These are phyloP conservation scores for Penicillium atrosanguineum DNA, from an alignment of 495 filamentous ascomycete genomes.

Conservation along the genomic window DNA sequence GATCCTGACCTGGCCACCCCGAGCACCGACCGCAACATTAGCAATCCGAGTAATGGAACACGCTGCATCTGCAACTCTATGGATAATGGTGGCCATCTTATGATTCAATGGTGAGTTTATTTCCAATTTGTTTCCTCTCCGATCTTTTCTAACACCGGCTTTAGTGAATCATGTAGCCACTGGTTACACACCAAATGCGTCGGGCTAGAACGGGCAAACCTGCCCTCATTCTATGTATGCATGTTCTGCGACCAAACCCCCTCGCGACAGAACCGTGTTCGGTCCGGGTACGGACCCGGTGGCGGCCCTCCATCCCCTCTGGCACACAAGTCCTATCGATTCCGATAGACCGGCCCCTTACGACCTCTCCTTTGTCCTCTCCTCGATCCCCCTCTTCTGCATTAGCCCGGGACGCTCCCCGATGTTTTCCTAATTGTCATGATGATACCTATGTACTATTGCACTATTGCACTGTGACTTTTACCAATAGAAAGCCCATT, in stretches of 20 bases:
- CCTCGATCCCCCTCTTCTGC: slow-evolving; percentile 16
- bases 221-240: slow-evolving; percentile 77
- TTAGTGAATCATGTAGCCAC: slow-evolving; percentile 80
- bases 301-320: slow-evolving; percentile 55
- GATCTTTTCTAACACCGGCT: neutral
- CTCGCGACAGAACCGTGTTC: slow-evolving; percentile 61
- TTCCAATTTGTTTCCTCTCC: slow-evolving; percentile 5
- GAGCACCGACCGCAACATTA: slow-evolving; percentile 53
- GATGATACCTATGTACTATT: slow-evolving; percentile 40
- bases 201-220: slow-evolving; percentile 59
- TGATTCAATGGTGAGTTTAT: slow-evolving; percentile 76
- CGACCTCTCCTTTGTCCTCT: slow-evolving; percentile 24
- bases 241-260: slow-evolving; percentile 77
- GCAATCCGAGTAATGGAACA: slow-evolving; percentile 55
- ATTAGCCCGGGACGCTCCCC: slow-evolving; percentile 21
- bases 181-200: slow-evolving; percentile 82
- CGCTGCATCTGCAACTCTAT: slow-evolving; percentile 72
- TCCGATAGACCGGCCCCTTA: slow-evolving; percentile 29
- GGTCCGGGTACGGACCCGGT: slow-evolving; percentile 48
- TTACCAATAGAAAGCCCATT: neutral
- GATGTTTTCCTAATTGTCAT: slow-evolving; percentile 21
- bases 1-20: slow-evolving; percentile 67
- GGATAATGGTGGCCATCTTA: slow-evolving; percentile 63
- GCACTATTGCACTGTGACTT: slow-evolving; percentile 12
- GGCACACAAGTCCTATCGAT: slow-evolving; percentile 64